Evolutionary conservation across 495 filamentous ascomycete species (phyloP).

Genomic region (Annulohypoxylon stygium): DNA sequence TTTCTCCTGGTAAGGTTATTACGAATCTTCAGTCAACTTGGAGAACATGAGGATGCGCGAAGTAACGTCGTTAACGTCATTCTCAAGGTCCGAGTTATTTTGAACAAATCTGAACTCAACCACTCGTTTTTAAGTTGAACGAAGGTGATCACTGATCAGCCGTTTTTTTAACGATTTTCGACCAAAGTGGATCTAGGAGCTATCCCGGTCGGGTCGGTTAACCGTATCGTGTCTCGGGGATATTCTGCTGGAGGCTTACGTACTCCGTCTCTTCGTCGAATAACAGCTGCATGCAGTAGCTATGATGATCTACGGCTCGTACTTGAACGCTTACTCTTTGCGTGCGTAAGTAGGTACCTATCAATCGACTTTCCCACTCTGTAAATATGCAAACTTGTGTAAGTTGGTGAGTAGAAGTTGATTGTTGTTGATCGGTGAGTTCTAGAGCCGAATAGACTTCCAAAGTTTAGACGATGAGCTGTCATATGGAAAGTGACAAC

Average conservation of each 20-base stretch:
- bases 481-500: constrained; percentile 9
- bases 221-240: constrained; percentile 1
- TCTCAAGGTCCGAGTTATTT: not conserved
- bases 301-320: not conserved
- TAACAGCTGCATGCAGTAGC: constrained; percentile 11
- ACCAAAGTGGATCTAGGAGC: not conserved
- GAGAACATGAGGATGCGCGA: not conserved
- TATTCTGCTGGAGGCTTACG: not conserved
- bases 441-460: constrained; percentile 17
- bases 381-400: constrained; percentile 12
- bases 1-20: not conserved
- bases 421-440: too few relatives aligned
- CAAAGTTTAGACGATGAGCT: constrained; percentile 16
- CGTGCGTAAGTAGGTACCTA: constrained; percentile 11
- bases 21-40: not conserved
- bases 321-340: constrained; percentile 28
- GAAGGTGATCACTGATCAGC: not conserved
- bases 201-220: not conserved
- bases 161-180: constrained; percentile 1
- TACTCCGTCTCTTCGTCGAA: constrained; percentile 1
- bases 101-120: not conserved
- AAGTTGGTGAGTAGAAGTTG: too few relatives aligned
- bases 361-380: not conserved
- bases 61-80: not conserved
- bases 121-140: not conserved